Conservation (phyloP, 257 asterid species). For the Jasminum sambac region DNA sequence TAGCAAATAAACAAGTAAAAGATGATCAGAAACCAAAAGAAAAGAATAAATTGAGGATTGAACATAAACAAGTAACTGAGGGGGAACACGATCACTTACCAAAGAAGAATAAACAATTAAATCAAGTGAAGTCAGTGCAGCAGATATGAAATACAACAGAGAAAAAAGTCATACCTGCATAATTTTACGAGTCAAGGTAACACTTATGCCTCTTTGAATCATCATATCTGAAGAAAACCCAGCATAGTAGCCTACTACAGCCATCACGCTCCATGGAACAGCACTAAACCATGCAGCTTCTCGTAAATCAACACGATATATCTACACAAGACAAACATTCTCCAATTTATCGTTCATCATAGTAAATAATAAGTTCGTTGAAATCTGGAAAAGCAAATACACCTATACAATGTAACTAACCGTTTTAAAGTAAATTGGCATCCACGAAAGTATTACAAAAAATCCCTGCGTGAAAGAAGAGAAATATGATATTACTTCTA, state of each 20-base stretch:
- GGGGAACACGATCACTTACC: neutral
- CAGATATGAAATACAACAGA: neutral
- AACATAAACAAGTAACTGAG: neutral
- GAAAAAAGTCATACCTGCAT: constrained; percentile 69
- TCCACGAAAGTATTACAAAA: constrained; percentile 95
- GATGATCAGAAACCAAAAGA: neutral
- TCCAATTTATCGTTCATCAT: constrained; percentile 18
- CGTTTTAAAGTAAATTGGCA: constrained; percentile 94
- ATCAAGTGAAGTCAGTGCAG: neutral
- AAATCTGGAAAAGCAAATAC: constrained; percentile 1
- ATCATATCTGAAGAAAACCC: constrained; percentile 82
- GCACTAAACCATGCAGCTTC: constrained; percentile 99
- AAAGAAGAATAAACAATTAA: neutral
- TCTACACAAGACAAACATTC: constrained; percentile 45
- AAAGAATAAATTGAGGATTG: neutral
- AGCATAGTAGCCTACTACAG: constrained; percentile 79
- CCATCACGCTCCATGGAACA: constrained; percentile 98
- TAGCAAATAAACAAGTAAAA: constrained; percentile 13
- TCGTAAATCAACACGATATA: constrained; percentile 86
- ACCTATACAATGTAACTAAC: constrained; percentile 36
- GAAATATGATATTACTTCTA: constrained; percentile 17
- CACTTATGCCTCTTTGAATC: constrained; percentile 73
- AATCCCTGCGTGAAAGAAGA: constrained; percentile 68
- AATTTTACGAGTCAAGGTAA: constrained; percentile 86
- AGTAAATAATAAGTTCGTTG: constrained; percentile 7